Conservation (phyloP, 148 eudicot genomes). For the Tetragonia tetragonoides region DNA sequence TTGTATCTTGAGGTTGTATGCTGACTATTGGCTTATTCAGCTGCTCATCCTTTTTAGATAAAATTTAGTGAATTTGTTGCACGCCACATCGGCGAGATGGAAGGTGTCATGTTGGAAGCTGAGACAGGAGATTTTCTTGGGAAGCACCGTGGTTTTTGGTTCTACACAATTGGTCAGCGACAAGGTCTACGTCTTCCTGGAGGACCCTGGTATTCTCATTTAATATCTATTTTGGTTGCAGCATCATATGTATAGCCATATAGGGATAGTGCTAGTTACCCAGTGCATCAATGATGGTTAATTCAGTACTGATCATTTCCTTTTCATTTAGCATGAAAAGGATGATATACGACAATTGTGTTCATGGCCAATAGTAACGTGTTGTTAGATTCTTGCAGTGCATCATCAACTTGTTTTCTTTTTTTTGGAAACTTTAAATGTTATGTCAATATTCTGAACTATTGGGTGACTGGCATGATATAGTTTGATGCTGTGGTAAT, state of each 20-base stretch:
- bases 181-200: slow-evolving; percentile 96
- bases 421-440: not conserved
- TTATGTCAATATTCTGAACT: not conserved
- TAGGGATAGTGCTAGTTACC: not conserved
- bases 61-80: slow-evolving; percentile 97
- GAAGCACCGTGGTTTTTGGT: slow-evolving; percentile 90
- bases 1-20: slow-evolving; percentile 16
- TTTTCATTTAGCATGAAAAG: not conserved
- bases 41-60: slow-evolving; percentile 43
- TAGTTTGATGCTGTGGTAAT: not conserved
- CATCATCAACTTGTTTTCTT: not conserved
- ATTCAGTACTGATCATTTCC: not conserved
- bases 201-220: slow-evolving; percentile 75
- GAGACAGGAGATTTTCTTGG: slow-evolving; percentile 93
- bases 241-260: not conserved
- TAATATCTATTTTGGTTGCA: not conserved
- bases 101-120: slow-evolving; percentile 95
- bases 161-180: slow-evolving; percentile 95
- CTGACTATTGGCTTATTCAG: slow-evolving; percentile 13
- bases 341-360: not conserved
- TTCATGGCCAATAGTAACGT: not conserved
- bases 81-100: slow-evolving; percentile 88
- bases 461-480: not conserved
- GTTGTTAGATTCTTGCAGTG: not conserved
- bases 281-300: not conserved